Base-by-base conservation (phyloP, 331 rosid genomes). In the Quercus lobata region DNA sequence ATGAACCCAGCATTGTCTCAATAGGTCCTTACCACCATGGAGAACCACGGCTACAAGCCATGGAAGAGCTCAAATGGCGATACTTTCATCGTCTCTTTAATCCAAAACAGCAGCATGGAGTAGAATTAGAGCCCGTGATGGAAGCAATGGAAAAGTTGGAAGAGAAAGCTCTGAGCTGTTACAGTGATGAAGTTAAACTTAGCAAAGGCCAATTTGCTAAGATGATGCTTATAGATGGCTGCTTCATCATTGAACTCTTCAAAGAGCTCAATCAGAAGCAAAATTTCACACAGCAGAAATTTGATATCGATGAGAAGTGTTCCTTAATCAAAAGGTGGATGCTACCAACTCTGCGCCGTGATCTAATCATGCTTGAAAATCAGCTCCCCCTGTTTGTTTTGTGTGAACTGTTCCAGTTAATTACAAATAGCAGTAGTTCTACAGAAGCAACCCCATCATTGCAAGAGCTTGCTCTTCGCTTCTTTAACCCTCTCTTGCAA, bases 281-380 rank as follows among this genome's bases (percentile, higher is more conserved):
- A 0, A 1, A 62, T 4, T 77, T 61, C 29, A 2, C 5, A 78
- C 29, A 24, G 32, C 68, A 69, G 37, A 49, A 60, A 27, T 75
- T 30, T 0, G 34, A 30, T 30, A 30, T 0, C 5, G 34, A 30
- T 30, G 34, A 0, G 46, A 11, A 37, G 46, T 0, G 9, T 37
- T 37, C 69, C 60, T 61, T 6, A 21, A 81, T 86, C 3, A 78
- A 69, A 22, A 68, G 88, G 37, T 83, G 91, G 91, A 88, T 88
- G 83, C 25, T 86, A 18, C 89, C 88, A 16, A 74, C 21, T 21
- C 72, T 86, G 25, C 80, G 83, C 0, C 77, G 79, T 0, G 89
- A 86, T 32, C 32, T 86, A 49, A 86, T 88, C 22, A 86, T 79
- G 88, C 88, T 88, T 21, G 88, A 88, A 82, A 86, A 88, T 58